phyloP scores from a whole-genome alignment of 371 early-diverging fungal species.

The Lichtheimia ramosa region DNA sequence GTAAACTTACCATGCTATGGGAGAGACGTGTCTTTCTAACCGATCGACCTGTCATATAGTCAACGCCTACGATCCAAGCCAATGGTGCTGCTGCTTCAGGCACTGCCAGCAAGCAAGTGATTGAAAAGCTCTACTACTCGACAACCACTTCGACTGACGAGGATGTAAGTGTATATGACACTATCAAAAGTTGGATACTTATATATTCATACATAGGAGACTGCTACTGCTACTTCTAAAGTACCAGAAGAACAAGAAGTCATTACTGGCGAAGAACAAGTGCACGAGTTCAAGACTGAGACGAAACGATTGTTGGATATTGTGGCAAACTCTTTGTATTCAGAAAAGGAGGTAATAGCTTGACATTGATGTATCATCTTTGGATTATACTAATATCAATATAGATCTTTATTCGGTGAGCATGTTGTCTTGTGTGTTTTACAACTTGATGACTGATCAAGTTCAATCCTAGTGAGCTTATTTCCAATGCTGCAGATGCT shows the following conservation, averaged over 20 bases:
- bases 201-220: not conserved
- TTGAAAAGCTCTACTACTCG: conserved; percentile 2
- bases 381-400: not conserved
- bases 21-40: too few species aligned
- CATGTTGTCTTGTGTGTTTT: not conserved
- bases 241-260: conserved; percentile 21
- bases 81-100: conserved; percentile 4
- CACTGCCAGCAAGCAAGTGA: not conserved
- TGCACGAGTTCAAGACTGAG: conserved; percentile 81
- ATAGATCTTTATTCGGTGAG: conserved; percentile 71
- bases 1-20: too few species aligned
- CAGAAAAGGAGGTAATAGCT: conserved; percentile 74
- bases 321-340: conserved; percentile 86
- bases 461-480: conserved; percentile 74
- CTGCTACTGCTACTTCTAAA: not conserved
- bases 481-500: conserved; percentile 99
- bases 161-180: not conserved
- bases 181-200: not conserved
- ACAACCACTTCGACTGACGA: not conserved
- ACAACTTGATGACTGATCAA: too few species aligned
- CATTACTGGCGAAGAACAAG: conserved; percentile 39
- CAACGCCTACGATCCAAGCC: not conserved
- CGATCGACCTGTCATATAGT: not conserved
- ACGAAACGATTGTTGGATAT: conserved; percentile 83
- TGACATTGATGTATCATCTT: not conserved